A percentile compares a stretch with the other conserved stretches of the same genome.
phyloP scores from a whole-genome alignment of 331 rosid species.

The Stylosanthes scabra region DNA sequence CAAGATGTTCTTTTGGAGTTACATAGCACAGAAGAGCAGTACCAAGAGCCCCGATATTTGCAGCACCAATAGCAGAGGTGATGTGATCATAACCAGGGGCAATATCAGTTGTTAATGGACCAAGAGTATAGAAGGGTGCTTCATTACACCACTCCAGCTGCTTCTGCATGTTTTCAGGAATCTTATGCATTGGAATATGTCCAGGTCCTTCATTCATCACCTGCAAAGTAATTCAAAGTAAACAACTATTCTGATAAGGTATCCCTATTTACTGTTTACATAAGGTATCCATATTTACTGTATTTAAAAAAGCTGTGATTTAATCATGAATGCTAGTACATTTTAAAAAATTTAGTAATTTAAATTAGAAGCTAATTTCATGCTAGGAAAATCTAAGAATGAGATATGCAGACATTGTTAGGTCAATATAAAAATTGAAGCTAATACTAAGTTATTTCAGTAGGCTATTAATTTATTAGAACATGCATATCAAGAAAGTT shows the following conservation, averaged over 20 bases:
- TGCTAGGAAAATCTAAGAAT: constrained; percentile 22
- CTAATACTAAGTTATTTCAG: constrained; percentile 5
- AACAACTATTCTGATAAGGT: too few species aligned
- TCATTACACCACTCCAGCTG: constrained; percentile 99
- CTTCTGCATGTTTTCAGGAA: constrained; percentile 98
- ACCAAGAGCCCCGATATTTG: constrained; percentile 95
- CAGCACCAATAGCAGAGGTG: constrained; percentile 99
- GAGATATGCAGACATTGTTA: neutral
- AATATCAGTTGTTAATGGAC: constrained; percentile 95
- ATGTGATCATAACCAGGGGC: constrained; percentile 99
- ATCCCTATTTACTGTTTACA: too few species aligned
- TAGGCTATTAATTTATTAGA: neutral
- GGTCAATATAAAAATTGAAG: constrained; percentile 4
- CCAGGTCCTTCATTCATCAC: constrained; percentile 99
- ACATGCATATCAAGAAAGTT: constrained; percentile 16
- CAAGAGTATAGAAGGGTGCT: constrained; percentile 98
- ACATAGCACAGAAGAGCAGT: constrained; percentile 98
- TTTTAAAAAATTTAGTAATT: too few species aligned
- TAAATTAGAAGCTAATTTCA: neutral
- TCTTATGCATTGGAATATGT: constrained; percentile 97
- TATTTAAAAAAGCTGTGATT: too few species aligned
- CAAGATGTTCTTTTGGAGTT: constrained; percentile 97
- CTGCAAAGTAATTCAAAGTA: constrained; percentile 47
- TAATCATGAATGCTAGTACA: too few species aligned
- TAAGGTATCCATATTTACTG: too few species aligned